Base-by-base conservation (phyloP, 2,329 filamentous ascomycete genomes). In the Falciphora oryzae region DNA sequence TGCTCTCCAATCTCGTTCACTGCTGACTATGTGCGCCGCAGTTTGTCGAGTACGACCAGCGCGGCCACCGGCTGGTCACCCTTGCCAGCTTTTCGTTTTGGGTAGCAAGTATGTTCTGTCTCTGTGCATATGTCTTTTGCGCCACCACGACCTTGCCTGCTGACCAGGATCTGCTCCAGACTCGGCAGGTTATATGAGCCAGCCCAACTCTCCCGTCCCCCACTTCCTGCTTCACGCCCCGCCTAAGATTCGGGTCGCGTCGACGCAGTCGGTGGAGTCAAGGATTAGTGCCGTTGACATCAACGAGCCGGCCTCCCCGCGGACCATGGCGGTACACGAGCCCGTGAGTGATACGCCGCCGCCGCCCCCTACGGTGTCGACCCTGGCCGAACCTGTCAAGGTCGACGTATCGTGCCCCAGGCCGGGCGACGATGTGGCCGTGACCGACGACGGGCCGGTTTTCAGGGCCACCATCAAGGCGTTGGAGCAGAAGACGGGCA, bases 401-500 rank as follows among this genome's bases (percentile, higher is more conserved):
- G 88, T 98, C 18, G 95, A 98, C 73, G 85, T 97, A n/a, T 85
- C 88, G 57, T 93, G 91, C 71, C 91, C 92, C 65, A 88, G 92
- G 61, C 93, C 93, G 3, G 89, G 87, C 44, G 93, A 97, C 67
- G 94, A 97, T 77, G 87, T 92, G 76, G 88, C 89, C 66, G 85
- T 90, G 28, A 89, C 90, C 28, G 95, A 98, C 70, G 95, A 99
- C 77, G 95, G 95, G 0, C 95, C 96, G 0, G 83, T 99, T 1
- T 99, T 99, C 78, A 87, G 96, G 67, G 96, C 95, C 25, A 98
- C 95, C 0, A 96, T 99, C 83, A 97, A 97, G 75, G 90, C 93
- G 0, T 79, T 98, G 32, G 95, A 99, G 76, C 93, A 97, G 73
- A 98, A 97, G 80, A 99, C 94, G 0, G 92, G 93, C 58, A 96